Conservation (phyloP, 148 eudicot genomes). For the Spergularia marina region DNA sequence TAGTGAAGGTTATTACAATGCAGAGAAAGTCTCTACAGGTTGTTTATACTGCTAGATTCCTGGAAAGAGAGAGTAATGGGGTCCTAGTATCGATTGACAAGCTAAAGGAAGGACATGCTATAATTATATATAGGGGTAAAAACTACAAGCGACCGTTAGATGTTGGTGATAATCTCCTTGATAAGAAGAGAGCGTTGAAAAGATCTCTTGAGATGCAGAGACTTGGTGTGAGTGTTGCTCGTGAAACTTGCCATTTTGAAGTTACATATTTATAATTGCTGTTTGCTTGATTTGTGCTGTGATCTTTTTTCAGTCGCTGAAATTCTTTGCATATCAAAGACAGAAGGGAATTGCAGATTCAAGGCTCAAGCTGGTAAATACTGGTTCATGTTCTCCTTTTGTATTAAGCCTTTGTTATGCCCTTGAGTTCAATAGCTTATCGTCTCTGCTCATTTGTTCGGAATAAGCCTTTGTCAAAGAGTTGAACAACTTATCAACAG, state of each 20-base stretch:
- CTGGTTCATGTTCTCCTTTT: neutral
- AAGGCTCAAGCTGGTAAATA: slow-evolving; percentile 58
- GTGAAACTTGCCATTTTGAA: neutral
- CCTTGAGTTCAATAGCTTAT: neutral
- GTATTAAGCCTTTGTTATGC: neutral
- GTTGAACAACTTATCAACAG: neutral
- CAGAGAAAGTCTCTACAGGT: slow-evolving; percentile 59
- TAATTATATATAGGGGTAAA: slow-evolving; percentile 83
- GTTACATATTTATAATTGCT: neutral
- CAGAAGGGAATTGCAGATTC: slow-evolving; percentile 58
- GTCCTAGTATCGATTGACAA: slow-evolving; percentile 66
- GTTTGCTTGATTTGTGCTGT: slow-evolving; percentile 9
- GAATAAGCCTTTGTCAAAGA: neutral
- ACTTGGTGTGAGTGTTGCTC: slow-evolving; percentile 65
- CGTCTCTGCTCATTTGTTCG: neutral
- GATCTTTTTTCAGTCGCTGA: slow-evolving; percentile 56
- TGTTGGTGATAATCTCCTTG: slow-evolving; percentile 53
- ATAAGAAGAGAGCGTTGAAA: slow-evolving; percentile 70
- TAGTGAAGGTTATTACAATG: slow-evolving; percentile 83
- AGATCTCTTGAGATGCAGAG: slow-evolving; percentile 88
- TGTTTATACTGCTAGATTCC: slow-evolving; percentile 60
- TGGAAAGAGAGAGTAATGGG: slow-evolving; percentile 82
- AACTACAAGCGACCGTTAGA: slow-evolving; percentile 72
- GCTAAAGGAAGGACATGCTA: slow-evolving; percentile 84
- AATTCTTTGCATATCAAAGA: slow-evolving; percentile 71